These are phyloP conservation scores for Aspergillus diversus DNA, from an alignment of 495 filamentous ascomycete species.

Conservation along the genomic window DNA sequence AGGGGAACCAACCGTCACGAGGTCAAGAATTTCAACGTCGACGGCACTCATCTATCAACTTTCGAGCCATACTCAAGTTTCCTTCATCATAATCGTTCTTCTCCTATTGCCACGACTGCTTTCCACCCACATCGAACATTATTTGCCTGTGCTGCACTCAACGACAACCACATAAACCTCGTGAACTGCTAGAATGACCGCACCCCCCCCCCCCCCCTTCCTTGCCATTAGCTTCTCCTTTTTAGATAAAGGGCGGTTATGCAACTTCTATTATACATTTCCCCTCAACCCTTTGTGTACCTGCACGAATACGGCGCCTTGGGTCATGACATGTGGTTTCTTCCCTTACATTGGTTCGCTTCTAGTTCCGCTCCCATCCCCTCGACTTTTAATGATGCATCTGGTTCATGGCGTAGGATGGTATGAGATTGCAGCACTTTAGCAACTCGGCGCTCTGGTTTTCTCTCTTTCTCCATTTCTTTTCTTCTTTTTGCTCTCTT, in stretches of 20 bases:
- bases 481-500: conserved; percentile 1
- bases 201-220: background rate
- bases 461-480: background rate
- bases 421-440: conserved; percentile 12
- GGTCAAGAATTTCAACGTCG: conserved; percentile 90
- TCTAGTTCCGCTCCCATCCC: background rate
- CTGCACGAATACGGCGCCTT: no score
- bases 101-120: conserved; percentile 82
- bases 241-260: background rate
- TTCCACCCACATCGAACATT: conserved; percentile 97
- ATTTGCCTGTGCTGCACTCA: conserved; percentile 73
- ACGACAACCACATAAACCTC: conserved; percentile 53
- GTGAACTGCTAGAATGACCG: conserved; percentile 43
- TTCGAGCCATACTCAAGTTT: conserved; percentile 89
- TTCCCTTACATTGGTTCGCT: no score
- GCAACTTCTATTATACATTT: no score
- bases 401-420: conserved; percentile 19
- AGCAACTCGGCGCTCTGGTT: conserved; percentile 14
- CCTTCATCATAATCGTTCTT: conserved; percentile 73
- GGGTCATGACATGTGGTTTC: no score
- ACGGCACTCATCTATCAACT: conserved; percentile 73
- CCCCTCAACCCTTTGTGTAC: no score
- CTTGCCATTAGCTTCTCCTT: background rate
- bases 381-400: conserved; percentile 21
- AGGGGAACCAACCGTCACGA: conserved; percentile 87